Evolutionary conservation across 768 basidiomycete genomes (phyloP).

Genomic region (Phanerochaete carnosa): DNA sequence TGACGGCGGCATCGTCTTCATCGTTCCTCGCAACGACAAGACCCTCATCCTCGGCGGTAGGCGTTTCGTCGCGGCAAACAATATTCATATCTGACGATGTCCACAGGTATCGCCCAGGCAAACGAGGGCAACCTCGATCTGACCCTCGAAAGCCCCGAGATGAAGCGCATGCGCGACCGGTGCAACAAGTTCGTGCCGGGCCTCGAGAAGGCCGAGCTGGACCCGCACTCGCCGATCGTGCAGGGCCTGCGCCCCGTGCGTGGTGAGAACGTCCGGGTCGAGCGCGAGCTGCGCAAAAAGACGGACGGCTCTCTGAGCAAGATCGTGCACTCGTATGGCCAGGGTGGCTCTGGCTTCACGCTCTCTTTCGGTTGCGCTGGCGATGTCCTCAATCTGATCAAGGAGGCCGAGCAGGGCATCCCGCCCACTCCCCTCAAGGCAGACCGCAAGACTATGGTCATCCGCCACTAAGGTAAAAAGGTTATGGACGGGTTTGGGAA

Average conservation of each 20-base stretch:
- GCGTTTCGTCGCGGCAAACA: neutral
- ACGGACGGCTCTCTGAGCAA: conserved; percentile 12
- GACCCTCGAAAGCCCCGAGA: conserved; percentile 18
- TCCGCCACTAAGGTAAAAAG: neutral
- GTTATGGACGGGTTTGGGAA: no score
- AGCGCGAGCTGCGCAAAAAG: conserved; percentile 15
- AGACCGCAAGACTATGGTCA: neutral
- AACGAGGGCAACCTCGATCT: conserved; percentile 17
- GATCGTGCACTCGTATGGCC: conserved; percentile 22
- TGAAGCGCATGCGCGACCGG: conserved; percentile 15
- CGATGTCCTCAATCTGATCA: conserved; percentile 17
- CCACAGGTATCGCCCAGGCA: conserved; percentile 17
- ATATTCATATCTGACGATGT: neutral
- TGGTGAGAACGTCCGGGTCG: conserved; percentile 17
- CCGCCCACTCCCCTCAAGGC: conserved; percentile 11
- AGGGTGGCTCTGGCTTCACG: conserved; percentile 19
- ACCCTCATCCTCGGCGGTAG: conserved; percentile 29
- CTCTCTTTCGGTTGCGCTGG: conserved; percentile 22
- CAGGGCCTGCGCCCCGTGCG: conserved; percentile 18
- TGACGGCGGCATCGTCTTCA: conserved; percentile 29
- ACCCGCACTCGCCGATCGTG: conserved; percentile 16
- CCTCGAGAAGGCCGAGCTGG: conserved; percentile 14
- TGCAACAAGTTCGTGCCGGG: conserved; percentile 17
- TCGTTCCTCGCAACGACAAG: conserved; percentile 30
- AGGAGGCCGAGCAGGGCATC: conserved; percentile 12